phyloP scores from a whole-genome alignment of 2,329 filamentous ascomycete genomes.

The Pseudogymnoascus pannorum region DNA sequence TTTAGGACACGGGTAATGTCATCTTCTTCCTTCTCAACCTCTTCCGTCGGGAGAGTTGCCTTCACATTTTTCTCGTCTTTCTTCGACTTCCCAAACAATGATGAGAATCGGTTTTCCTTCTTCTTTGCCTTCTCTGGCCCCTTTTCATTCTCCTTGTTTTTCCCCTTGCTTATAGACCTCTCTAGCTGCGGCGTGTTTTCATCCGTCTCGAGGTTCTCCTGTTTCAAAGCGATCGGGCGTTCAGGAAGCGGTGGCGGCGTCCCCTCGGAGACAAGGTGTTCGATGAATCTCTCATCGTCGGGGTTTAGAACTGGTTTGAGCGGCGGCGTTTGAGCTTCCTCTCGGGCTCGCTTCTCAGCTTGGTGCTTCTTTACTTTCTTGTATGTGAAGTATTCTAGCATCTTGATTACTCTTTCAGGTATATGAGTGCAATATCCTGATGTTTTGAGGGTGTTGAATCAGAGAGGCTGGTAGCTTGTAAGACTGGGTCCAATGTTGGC shows the following conservation, averaged over 20 bases:
- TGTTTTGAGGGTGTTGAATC: background rate
- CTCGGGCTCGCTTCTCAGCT: constrained; percentile 37
- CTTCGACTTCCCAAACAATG: constrained; percentile 31
- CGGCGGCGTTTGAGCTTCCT: constrained; percentile 10
- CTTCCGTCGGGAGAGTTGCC: constrained; percentile 30
- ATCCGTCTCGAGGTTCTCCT: constrained; percentile 17
- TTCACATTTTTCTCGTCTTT: constrained; percentile 33
- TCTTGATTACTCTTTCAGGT: constrained; percentile 25
- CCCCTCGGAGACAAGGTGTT: constrained; percentile 44
- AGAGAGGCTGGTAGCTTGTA: too few relatives aligned
- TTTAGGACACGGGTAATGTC: constrained; percentile 78
- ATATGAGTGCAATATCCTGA: background rate
- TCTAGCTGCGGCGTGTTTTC: constrained; percentile 1
- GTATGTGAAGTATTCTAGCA: constrained; percentile 57
- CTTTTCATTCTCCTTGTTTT: constrained; percentile 29
- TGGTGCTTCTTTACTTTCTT: constrained; percentile 57
- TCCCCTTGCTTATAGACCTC: constrained; percentile 19
- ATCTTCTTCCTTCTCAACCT: constrained; percentile 47
- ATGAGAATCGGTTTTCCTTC: constrained; percentile 35
- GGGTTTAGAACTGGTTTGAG: constrained; percentile 41
- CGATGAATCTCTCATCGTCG: constrained; percentile 53
- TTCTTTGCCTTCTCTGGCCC: constrained; percentile 27
- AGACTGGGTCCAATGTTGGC: background rate
- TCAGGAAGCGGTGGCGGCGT: constrained; percentile 46
- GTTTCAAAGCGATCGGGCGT: constrained; percentile 18